These are phyloP conservation scores for Aspergillus glaucus DNA, from an alignment of 2,329 filamentous ascomycete genomes.

Conservation along the genomic window DNA sequence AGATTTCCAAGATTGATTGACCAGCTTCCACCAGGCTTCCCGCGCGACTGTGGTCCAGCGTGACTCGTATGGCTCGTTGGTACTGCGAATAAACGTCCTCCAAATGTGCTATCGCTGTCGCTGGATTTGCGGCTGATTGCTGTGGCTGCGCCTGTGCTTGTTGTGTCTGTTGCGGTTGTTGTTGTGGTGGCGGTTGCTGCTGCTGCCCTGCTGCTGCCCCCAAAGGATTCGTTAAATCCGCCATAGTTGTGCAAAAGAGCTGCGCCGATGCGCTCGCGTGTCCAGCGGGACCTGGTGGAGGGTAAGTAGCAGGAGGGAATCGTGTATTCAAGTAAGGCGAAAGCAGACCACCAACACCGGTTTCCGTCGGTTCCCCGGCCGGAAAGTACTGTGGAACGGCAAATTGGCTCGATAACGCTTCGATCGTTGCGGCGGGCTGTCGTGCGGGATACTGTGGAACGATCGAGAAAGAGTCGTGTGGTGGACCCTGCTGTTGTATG, in stretches of 20 bases:
- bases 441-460: conserved; percentile 68
- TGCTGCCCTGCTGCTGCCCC: conserved; percentile 33
- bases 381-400: conserved; percentile 69
- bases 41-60: conserved; percentile 65
- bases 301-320: conserved; percentile 51
- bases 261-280: conserved; percentile 43
- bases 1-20: conserved; percentile 54
- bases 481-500: conserved; percentile 58
- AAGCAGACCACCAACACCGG: conserved; percentile 52
- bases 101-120: conserved; percentile 33
- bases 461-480: conserved; percentile 64
- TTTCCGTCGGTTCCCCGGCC: conserved; percentile 57
- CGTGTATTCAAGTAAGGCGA: conserved; percentile 61
- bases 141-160: conserved; percentile 6
- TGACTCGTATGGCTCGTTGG: conserved; percentile 50
- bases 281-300: conserved; percentile 54
- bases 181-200: conserved; percentile 24
- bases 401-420: conserved; percentile 65
- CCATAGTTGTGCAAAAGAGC: conserved; percentile 49
- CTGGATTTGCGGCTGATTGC: conserved; percentile 15
- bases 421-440: conserved; percentile 70
- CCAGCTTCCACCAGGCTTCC: conserved; percentile 56
- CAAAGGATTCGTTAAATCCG: conserved; percentile 37
- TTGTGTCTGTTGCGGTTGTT: conserved; percentile 22
- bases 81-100: conserved; percentile 64